Percentiles rank a stretch among this genome's conserved stretches.
These are phyloP conservation scores for Aspergillus sp. DNA, from an alignment of 2,329 filamentous ascomycete genomes.

Conservation along the genomic window DNA sequence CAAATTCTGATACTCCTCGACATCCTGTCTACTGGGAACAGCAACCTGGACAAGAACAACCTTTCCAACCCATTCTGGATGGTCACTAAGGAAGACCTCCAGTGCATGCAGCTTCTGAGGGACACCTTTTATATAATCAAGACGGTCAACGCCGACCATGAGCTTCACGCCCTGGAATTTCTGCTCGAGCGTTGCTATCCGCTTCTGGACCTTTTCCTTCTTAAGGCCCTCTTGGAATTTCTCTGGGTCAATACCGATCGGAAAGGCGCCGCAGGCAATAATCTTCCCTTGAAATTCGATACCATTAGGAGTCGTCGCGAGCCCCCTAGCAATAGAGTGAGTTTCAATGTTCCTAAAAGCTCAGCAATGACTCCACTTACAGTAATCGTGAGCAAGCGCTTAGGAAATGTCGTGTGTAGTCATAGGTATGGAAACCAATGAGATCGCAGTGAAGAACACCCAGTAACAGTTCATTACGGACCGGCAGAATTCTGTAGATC, in stretches of 20 bases:
- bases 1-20: constrained; percentile 96
- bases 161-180: constrained; percentile 96
- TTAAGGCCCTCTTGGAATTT: constrained; percentile 89
- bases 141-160: constrained; percentile 91
- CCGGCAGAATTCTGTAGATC: constrained; percentile 92
- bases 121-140: constrained; percentile 98
- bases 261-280: constrained; percentile 89
- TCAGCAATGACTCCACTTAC: constrained; percentile 40
- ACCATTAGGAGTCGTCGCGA: constrained; percentile 78
- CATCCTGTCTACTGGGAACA: constrained; percentile 88
- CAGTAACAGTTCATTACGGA: constrained; percentile 79
- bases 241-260: constrained; percentile 95
- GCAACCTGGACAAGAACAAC: constrained; percentile 95
- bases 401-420: constrained; percentile 96
- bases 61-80: constrained; percentile 97
- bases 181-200: constrained; percentile 75
- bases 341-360: constrained; percentile 1
- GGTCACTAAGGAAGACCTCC: constrained; percentile 93
- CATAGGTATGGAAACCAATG: constrained; percentile 97
- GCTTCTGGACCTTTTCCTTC: constrained; percentile 79
- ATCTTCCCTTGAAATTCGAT: constrained; percentile 87
- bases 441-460: constrained; percentile 91
- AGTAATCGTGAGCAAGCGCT: constrained; percentile 95
- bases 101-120: constrained; percentile 95
- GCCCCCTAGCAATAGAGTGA: constrained; percentile 28